phyloP scores from a whole-genome alignment of 2,329 filamentous ascomycete species.

The Coleophoma eucalyptorum region DNA sequence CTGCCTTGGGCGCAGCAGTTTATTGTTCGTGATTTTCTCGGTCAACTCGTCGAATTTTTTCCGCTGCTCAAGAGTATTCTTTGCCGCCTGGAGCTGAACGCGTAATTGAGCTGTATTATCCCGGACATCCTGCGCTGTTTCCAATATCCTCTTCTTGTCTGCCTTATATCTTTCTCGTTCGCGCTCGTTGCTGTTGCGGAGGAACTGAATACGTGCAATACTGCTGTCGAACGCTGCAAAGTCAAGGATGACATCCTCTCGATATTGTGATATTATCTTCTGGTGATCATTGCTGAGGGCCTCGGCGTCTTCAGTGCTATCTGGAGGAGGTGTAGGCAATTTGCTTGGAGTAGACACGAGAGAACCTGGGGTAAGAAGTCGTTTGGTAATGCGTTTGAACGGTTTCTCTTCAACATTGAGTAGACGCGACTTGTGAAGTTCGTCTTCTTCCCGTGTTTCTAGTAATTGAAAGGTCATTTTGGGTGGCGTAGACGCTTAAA shows the following conservation, averaged over 20 bases:
- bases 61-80: conserved; percentile 70
- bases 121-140: conserved; percentile 73
- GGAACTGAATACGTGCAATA: conserved; percentile 83
- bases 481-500: background rate
- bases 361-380: conserved; percentile 66
- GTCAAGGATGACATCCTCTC: conserved; percentile 81
- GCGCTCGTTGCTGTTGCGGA: conserved; percentile 74
- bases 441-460: conserved; percentile 73
- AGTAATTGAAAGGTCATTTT: conserved; percentile 60
- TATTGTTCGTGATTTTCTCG: conserved; percentile 80
- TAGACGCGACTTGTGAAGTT: conserved; percentile 82
- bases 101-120: conserved; percentile 71
- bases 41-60: conserved; percentile 87
- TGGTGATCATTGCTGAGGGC: conserved; percentile 41
- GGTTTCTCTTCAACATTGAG: conserved; percentile 89
- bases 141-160: conserved; percentile 75
- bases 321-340: conserved; percentile 64
- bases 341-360: conserved; percentile 53
- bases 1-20: conserved; percentile 74
- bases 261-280: conserved; percentile 58
- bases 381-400: conserved; percentile 84
- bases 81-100: conserved; percentile 71
- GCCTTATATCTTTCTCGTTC: conserved; percentile 81
- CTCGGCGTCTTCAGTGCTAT: conserved; percentile 40
- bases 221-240: conserved; percentile 85